A percentile compares a stretch with the other conserved stretches of the same genome.
These are phyloP conservation scores for Leccinum ochraceum DNA, from an alignment of 768 basidiomycete genomes.

Conservation along the genomic window DNA sequence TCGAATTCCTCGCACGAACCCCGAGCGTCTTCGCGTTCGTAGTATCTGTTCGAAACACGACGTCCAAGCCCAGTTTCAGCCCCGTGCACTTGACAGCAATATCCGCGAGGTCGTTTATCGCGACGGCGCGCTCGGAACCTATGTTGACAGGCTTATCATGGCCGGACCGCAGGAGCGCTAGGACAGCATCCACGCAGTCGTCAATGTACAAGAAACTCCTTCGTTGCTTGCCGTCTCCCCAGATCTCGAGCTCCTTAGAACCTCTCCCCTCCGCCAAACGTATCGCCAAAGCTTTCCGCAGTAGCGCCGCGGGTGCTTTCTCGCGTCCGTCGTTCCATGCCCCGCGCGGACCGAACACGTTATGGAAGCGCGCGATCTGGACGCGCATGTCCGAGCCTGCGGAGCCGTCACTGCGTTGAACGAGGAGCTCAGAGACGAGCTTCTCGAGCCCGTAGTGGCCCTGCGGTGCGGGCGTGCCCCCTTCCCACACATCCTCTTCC, in stretches of 20 bases:
- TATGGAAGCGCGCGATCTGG: slow-evolving; percentile 57
- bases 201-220: slow-evolving; percentile 58
- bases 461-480: slow-evolving; percentile 45
- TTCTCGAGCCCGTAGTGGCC: slow-evolving; percentile 64
- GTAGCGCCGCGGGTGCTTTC: slow-evolving; percentile 57
- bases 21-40: slow-evolving; percentile 40
- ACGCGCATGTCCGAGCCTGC: slow-evolving; percentile 34
- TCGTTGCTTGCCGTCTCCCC: slow-evolving; percentile 55
- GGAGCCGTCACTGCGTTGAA: slow-evolving; percentile 36
- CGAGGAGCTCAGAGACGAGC: slow-evolving; percentile 47
- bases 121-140: slow-evolving; percentile 46
- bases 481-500: slow-evolving; percentile 46
- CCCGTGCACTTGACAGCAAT: slow-evolving; percentile 40
- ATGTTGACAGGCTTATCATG: slow-evolving; percentile 46
- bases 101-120: slow-evolving; percentile 43
- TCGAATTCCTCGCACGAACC: slow-evolving; percentile 52
- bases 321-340: slow-evolving; percentile 56
- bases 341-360: slow-evolving; percentile 56
- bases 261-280: slow-evolving; percentile 6
- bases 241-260: slow-evolving; percentile 46
- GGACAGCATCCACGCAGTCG: slow-evolving; percentile 53
- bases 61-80: slow-evolving; percentile 23
- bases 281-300: slow-evolving; percentile 50
- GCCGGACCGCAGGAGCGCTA: slow-evolving; percentile 44
- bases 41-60: slow-evolving; percentile 31